These are phyloP conservation scores for Dryas octopetala DNA, from an alignment of 306 rosid genomes.

Conservation along the genomic window DNA sequence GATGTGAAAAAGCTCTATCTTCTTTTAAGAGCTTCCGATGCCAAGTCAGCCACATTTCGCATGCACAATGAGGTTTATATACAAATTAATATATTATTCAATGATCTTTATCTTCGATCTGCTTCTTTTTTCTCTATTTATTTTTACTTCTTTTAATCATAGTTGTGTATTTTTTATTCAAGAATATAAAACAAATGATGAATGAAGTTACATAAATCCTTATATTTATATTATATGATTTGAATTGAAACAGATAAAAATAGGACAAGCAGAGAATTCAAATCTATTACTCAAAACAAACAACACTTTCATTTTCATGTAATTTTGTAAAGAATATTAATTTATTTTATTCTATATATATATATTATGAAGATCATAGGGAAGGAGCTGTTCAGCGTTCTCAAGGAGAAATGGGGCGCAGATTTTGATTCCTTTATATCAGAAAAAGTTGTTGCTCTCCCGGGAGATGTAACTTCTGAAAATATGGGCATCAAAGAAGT, in stretches of 20 bases:
- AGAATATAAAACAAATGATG: too few relatives aligned
- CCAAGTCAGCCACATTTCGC: constrained; percentile 9
- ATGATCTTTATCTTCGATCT: background rate
- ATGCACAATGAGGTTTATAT: constrained; percentile 21
- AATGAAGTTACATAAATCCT: too few relatives aligned
- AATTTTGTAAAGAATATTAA: too few relatives aligned
- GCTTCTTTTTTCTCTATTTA: too few relatives aligned
- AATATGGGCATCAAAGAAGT: constrained; percentile 34
- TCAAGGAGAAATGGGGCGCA: constrained; percentile 19
- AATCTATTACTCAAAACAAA: too few relatives aligned
- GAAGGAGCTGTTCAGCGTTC: constrained; percentile 35
- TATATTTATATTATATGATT: too few relatives aligned
- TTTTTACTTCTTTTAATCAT: too few relatives aligned
- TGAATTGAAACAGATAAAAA: too few relatives aligned
- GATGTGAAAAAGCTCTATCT: constrained; percentile 30
- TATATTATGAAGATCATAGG: constrained; percentile 2
- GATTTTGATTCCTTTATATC: constrained; percentile 25
- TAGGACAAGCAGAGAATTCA: too few relatives aligned
- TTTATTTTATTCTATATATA: background rate
- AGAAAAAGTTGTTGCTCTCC: constrained; percentile 23
- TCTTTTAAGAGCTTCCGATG: constrained; percentile 24
- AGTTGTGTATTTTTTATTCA: too few relatives aligned
- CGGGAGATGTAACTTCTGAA: constrained; percentile 34
- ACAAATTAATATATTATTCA: background rate
- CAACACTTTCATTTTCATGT: too few relatives aligned